Evolutionary conservation across 2,329 filamentous ascomycete species (phyloP), one percentile per base, ranked within the genome.

Genomic region (Fusarium sp.): DNA sequence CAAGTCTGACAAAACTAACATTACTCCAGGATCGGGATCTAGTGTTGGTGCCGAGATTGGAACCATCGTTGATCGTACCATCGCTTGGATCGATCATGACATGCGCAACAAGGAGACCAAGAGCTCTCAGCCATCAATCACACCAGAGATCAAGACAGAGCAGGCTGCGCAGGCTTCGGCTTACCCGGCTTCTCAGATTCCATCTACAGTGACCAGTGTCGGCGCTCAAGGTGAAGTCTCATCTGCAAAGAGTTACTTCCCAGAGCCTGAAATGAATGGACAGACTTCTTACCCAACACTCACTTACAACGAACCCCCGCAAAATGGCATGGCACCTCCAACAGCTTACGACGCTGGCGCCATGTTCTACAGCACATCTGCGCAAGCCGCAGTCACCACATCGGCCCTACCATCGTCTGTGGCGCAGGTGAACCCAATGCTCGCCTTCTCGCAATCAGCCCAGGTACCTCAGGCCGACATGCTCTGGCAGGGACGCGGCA

Each of bases 51-150:
- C 78, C 44, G 81, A 85, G 26, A 82, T 88, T 54, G 77, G 79
- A 11, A 75, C 77, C 41, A 84, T 88, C 49, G 84, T 86, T 31
- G 81, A 86, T 23, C 82, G 82, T 7, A 88, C 85, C 2, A 82
- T 88, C 34, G 75, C 77, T 16, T 85, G 83, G 80, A 88, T 88
- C 58, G 82, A 87, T 58, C 80, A 81, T 52, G 85, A 85, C 55
- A 84, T 85, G 79, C 70, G 74, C 42, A 77, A 77, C 42, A 81
- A 79, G 45, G 71, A 78, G 6, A 16, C 45, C 13, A 67, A 72
- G 49, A 67, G 46, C 49, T 50, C 43, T 11, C 67, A 70, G 13
- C 57, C 71, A 3, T 50, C 63, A 19, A 39, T 65, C 23, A 52
- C 71, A 3, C 56, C 66, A 0, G 57, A 80, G 57, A 78, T 83